These are phyloP conservation scores for Beauveria scarabaeidicola DNA, from an alignment of 2,329 filamentous ascomycete genomes.

Conservation along the genomic window DNA sequence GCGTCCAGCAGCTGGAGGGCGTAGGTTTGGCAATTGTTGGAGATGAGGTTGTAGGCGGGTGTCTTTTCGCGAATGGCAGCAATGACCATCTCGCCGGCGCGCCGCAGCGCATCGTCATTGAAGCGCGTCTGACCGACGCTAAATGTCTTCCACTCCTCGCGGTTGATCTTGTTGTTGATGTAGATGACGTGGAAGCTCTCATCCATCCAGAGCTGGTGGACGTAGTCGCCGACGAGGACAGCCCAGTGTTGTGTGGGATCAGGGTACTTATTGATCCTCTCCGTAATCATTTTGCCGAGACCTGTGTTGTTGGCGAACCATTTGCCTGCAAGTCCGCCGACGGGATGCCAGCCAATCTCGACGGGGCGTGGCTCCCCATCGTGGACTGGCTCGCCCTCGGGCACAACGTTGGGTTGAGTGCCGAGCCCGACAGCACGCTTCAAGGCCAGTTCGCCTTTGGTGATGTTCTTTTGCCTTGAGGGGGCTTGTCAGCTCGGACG, in stretches of 20 bases:
- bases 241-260: conserved; percentile 55
- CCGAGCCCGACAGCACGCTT: conserved; percentile 29
- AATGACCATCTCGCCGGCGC: conserved; percentile 44
- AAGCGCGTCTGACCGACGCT: conserved; percentile 44
- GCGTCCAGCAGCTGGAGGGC: conserved; percentile 44
- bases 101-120: conserved; percentile 43
- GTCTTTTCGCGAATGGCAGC: conserved; percentile 39
- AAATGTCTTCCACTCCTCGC: conserved; percentile 42
- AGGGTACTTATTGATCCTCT: conserved; percentile 44
- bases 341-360: conserved; percentile 50
- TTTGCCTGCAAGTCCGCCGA: conserved; percentile 46
- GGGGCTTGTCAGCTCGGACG: background rate
- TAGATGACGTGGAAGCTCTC: conserved; percentile 50
- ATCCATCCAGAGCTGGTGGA: conserved; percentile 54
- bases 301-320: conserved; percentile 51
- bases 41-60: conserved; percentile 49
- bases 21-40: conserved; percentile 53
- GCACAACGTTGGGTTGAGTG: conserved; percentile 23
- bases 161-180: conserved; percentile 39
- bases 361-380: conserved; percentile 30
- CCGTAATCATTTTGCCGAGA: conserved; percentile 47
- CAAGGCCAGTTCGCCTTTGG: conserved; percentile 27
- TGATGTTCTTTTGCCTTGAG: conserved; percentile 23
- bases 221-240: conserved; percentile 46
- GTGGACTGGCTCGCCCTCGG: conserved; percentile 20